Evolutionary conservation across 306 rosid genomes (phyloP).

Genomic region (Quercus berberidifolia): DNA sequence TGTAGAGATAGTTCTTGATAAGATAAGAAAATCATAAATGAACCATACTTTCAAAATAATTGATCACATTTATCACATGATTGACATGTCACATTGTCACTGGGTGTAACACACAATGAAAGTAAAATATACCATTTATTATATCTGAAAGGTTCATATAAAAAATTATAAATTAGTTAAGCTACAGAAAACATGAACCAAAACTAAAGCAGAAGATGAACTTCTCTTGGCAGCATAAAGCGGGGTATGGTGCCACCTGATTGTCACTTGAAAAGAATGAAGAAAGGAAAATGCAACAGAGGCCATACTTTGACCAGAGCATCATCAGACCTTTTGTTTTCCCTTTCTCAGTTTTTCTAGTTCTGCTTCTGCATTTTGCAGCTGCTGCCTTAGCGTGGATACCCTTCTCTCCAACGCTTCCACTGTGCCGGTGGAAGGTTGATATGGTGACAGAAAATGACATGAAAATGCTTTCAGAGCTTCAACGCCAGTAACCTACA

Average conservation of each 20-base stretch:
- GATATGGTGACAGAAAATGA: conserved; percentile 59
- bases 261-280: conserved; percentile 26
- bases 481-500: conserved; percentile 88
- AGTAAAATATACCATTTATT: background rate
- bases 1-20: background rate
- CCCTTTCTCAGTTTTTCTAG: conserved; percentile 58
- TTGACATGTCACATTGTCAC: background rate
- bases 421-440: conserved; percentile 40
- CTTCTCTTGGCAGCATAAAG: conserved; percentile 22
- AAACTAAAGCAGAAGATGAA: conserved; percentile 16
- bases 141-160: conserved; percentile 4
- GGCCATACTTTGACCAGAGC: conserved; percentile 10
- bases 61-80: background rate
- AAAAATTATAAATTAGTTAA: background rate
- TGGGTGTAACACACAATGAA: background rate
- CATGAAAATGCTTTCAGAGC: conserved; percentile 73
- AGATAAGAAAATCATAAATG: background rate
- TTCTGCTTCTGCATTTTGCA: conserved; percentile 68
- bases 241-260: conserved; percentile 21
- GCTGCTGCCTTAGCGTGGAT: conserved; percentile 45
- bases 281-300: conserved; percentile 16
- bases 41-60: background rate
- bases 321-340: conserved; percentile 39
- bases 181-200: background rate
- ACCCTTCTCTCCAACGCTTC: conserved; percentile 65